Base-by-base conservation (phyloP, 768 basidiomycete genomes). In the Russula ochroleuca region DNA sequence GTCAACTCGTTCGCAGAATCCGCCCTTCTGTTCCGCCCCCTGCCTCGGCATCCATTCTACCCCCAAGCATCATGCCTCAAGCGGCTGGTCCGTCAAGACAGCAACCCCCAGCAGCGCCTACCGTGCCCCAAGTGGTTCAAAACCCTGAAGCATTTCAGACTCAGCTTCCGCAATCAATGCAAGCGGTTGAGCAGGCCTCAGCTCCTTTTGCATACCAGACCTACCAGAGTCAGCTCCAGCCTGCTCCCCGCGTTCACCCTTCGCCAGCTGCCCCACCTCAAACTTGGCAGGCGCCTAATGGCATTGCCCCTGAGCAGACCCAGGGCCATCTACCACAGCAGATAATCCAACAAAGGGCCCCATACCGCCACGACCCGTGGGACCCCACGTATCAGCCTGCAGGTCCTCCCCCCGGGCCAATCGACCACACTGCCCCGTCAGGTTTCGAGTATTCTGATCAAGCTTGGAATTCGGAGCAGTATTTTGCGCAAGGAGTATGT, bases 241-340 rank as follows among this genome's bases (percentile, higher is more conserved):
- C 70, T 48, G 68, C 72, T n/a, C 70, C 75, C 37, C 73, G 77
- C 23, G 76, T 83, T 67, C 81, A 79, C 47, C 75, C 78, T 10
- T 73, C 80, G 15, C 73, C 81, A 15, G 73, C 81, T 33, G 79
- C 78, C 3, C 79, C 83, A 9, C 81, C 85, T 6, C 86, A 84
- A 63, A 77, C 84, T 19, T 88, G 88, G 87, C 86, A 87, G 69
- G 78, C 80, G 8, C 74, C 85, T 5, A 79, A 77, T 48, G 80
- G 79, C 25, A 85, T 90, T 45, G 80, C 84, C 0, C 86, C 87
- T 8, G 81, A 85, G 58, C 87, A 88, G 67, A 82, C 85, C 0
- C 87, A 82, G 67, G 72, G 84, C 5, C 77, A 78, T 61, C 76
- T 80, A 14, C 77, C 79, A 15, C 63, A 61, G 67, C 65, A 63